Evolutionary conservation across 768 basidiomycete species (phyloP).

Genomic region (Tulasnella sp.): DNA sequence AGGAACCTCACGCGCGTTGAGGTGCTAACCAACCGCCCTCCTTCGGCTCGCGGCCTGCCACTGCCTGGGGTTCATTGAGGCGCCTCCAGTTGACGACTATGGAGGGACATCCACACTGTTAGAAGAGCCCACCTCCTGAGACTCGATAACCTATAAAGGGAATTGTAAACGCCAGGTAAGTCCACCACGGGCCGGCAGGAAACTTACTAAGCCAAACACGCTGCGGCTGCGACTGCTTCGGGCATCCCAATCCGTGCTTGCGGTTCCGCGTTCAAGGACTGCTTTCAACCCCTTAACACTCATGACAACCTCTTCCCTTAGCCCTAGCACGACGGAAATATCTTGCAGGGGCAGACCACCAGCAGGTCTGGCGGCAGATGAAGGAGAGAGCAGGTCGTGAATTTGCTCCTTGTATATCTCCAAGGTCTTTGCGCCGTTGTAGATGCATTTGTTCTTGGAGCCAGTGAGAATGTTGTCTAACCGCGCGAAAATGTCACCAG

Average conservation of each 20-base stretch:
- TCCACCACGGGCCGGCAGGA: too few species aligned
- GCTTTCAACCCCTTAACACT: conserved; percentile 83
- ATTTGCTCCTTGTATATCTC: conserved; percentile 97
- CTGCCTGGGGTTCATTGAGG: conserved; percentile 59
- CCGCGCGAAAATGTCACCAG: neutral
- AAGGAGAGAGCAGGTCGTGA: conserved; percentile 74
- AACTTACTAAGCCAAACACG: conserved; percentile 82
- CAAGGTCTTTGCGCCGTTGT: too few species aligned
- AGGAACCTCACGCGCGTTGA: conserved; percentile 62
- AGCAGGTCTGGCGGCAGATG: conserved; percentile 50
- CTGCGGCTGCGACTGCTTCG: conserved; percentile 92
- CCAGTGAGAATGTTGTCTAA: conserved; percentile 73
- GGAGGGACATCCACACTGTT: conserved; percentile 5
- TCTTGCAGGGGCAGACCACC: conserved; percentile 69
- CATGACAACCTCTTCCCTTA: conserved; percentile 91
- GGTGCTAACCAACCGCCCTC: conserved; percentile 76
- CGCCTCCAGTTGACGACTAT: conserved; percentile 7
- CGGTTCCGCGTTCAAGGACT: conserved; percentile 84
- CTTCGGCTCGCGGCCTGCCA: conserved; percentile 70
- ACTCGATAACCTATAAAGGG: conserved; percentile 61
- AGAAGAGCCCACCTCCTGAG: conserved; percentile 61
- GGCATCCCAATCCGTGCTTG: conserved; percentile 99
- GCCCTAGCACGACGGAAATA: conserved; percentile 65
- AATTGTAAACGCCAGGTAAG: conserved; percentile 17
- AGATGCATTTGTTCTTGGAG: conserved; percentile 74